phyloP scores from a whole-genome alignment of 805 yeast species.

The Pichia nakasei region DNA sequence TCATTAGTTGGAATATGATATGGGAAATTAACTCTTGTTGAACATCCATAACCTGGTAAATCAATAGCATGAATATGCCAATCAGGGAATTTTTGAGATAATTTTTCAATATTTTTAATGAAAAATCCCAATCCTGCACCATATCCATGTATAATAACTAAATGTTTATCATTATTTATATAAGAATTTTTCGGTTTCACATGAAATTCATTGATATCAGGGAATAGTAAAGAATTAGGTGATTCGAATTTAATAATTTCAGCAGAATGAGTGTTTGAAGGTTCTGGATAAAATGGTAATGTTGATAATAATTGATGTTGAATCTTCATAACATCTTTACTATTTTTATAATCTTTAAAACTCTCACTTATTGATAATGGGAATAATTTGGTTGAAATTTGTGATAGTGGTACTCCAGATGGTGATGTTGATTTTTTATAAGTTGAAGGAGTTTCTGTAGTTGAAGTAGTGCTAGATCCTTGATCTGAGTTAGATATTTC shows the following conservation, averaged over 20 bases:
- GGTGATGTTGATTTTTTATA: constrained; percentile 57
- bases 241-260: constrained; percentile 47
- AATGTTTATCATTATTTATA: constrained; percentile 30
- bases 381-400: constrained; percentile 37
- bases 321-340: constrained; percentile 20
- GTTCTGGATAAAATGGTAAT: constrained; percentile 50
- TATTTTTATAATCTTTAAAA: constrained; percentile 37
- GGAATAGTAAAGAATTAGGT: constrained; percentile 25
- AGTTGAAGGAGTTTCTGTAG: neutral
- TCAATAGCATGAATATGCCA: constrained; percentile 86
- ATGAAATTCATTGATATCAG: constrained; percentile 69
- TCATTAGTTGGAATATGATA: constrained; percentile 28
- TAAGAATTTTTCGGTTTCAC: constrained; percentile 34
- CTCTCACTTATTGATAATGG: constrained; percentile 50
- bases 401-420: constrained; percentile 52
- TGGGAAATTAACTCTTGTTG: constrained; percentile 68
- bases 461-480: neutral
- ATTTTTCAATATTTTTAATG: constrained; percentile 51
- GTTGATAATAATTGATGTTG: constrained; percentile 40
- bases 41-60: constrained; percentile 82
- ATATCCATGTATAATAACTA: constrained; percentile 84
- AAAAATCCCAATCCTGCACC: constrained; percentile 87
- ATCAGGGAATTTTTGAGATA: constrained; percentile 27
- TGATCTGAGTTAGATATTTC: no score
- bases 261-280: constrained; percentile 39